phyloP scores from a whole-genome alignment of 192 early-diverging fungal genomes.

The Backusella circina region DNA sequence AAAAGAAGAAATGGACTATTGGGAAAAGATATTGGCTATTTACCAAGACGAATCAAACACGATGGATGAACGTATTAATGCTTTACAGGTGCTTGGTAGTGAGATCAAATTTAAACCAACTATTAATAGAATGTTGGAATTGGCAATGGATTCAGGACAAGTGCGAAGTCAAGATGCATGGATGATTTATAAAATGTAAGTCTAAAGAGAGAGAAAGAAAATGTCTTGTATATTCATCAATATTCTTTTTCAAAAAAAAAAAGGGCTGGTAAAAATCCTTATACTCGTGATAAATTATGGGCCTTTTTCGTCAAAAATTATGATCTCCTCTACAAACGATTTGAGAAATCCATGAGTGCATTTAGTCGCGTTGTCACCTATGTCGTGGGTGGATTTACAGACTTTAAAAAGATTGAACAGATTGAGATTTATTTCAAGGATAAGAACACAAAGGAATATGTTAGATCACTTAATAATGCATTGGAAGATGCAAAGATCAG shows the following conservation, averaged over 20 bases:
- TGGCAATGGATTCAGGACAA: slow-evolving; percentile 52
- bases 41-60: slow-evolving; percentile 38
- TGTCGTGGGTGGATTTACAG: slow-evolving; percentile 36
- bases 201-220: not conserved
- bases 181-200: slow-evolving; percentile 40
- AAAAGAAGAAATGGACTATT: slow-evolving; percentile 38
- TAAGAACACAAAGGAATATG: slow-evolving; percentile 60
- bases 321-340: slow-evolving; percentile 52
- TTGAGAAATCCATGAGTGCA: slow-evolving; percentile 40
- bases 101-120: slow-evolving; percentile 47
- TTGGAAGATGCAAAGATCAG: slow-evolving; percentile 65
- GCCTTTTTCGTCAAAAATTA: slow-evolving; percentile 62
- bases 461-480: slow-evolving; percentile 63
- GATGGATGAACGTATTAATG: slow-evolving; percentile 53
- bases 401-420: slow-evolving; percentile 55
- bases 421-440: slow-evolving; percentile 59
- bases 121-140: slow-evolving; percentile 53
- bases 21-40: slow-evolving; percentile 40
- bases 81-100: slow-evolving; percentile 53
- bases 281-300: slow-evolving; percentile 57
- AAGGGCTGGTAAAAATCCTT: slow-evolving; percentile 43
- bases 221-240: not conserved
- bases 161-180: slow-evolving; percentile 71
- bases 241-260: not conserved
- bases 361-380: slow-evolving; percentile 40